Conservation (phyloP, 495 filamentous ascomycete species). For the Penicillium coffeae region DNA sequence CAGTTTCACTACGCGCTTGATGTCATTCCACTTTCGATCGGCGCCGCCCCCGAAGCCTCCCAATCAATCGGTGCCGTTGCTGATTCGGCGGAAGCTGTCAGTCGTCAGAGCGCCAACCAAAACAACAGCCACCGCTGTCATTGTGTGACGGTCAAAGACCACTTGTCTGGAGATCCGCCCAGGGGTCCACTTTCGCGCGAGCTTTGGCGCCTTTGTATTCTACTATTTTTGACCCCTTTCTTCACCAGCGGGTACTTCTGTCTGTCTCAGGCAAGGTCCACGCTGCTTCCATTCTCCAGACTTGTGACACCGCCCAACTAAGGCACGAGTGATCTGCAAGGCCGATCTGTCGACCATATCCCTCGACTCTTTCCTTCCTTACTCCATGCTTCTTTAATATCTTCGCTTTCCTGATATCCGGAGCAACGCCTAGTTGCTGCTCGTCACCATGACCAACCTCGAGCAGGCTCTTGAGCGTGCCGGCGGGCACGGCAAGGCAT, state of each 20-base stretch:
- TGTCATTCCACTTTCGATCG: constrained; percentile 37
- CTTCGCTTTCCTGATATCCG: no score
- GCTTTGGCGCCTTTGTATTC: constrained; percentile 16
- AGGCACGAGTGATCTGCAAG: not conserved
- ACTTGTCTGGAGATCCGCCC: constrained; percentile 4
- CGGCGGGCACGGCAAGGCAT: constrained; percentile 41
- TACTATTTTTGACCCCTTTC: constrained; percentile 7
- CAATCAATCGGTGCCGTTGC: constrained; percentile 19
- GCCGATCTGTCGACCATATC: not conserved
- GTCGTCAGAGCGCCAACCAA: constrained; percentile 14
- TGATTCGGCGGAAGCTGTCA: constrained; percentile 4
- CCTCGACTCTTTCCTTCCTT: no score
- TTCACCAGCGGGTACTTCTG: not conserved
- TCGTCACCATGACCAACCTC: constrained; percentile 28
- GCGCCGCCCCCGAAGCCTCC: constrained; percentile 19
- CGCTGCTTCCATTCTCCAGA: constrained; percentile 3
- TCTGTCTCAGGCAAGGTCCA: not conserved
- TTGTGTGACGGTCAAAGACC: constrained; percentile 10
- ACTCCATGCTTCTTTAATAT: no score
- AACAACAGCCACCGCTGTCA: constrained; percentile 26
- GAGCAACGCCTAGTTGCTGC: not conserved
- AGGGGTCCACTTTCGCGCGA: constrained; percentile 13
- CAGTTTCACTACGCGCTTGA: constrained; percentile 43
- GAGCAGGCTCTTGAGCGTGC: constrained; percentile 35
- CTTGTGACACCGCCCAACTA: no score